Base-by-base conservation (phyloP, 345 rosid genomes). In the Lepidium aucheri region DNA sequence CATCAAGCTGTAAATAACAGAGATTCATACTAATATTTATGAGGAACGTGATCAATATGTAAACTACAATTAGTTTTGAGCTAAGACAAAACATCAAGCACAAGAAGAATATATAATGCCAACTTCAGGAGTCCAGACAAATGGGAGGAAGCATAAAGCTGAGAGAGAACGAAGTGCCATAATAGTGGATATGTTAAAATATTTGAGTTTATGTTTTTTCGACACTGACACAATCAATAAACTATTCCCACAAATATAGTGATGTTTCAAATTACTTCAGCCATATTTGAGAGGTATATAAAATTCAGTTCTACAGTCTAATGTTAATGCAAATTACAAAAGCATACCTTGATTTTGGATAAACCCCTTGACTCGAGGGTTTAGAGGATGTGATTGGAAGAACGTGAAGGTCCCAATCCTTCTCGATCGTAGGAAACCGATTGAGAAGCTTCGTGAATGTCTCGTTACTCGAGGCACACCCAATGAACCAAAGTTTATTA, bases 331-430 rank as follows among this genome's bases (percentile, higher is more conserved):
- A 63, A 14, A 47, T 20, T 47, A 65, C 40, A 51, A 28, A 65
- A 73, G 12, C 54, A 69, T 15, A 69, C 94, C 94, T 81, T 56
- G 90, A 80, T 76, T 82, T 87, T 35, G 85, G 69, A 62, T 65
- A 69, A 53, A 69, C 41, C 50, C 69, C 67, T 24, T 68, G 72
- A 47, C 22, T 46, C 8, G 80, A 50, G 38, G 69, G 53, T 72
- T 63, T 74, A 38, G 80, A 69, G 42, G 83, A 68, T 50, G 85
- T 72, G n/a, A 82, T 72, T 2, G 89, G 89, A 79, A 83, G 65
- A 57, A 79, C 43, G 16, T 84, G 81, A 75, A 85, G 79, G 78
- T 85, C 89, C 95, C 87, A 88, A 13, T 83, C 84, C 58, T 75
- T 77, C 17, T 82, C 86, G 2, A 81, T 43, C 17, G 41, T 65